Evolutionary conservation across 2,329 filamentous ascomycete species (phyloP), one percentile per base, ranked within the genome.

Genomic region (Anthostomella pinea): DNA sequence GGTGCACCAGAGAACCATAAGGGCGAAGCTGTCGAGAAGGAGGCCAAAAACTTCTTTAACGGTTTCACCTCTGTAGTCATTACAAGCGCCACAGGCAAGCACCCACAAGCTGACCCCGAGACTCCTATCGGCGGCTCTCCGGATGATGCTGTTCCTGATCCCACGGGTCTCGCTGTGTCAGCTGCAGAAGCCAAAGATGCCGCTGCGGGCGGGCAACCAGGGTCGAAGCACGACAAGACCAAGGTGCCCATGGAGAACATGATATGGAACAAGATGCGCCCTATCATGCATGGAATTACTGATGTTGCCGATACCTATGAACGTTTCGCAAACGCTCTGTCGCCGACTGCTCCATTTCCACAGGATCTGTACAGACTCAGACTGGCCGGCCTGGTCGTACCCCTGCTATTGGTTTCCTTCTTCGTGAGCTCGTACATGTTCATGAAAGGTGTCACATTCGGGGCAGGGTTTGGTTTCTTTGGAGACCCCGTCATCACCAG

Each of bases 1-100:
- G 88, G 87, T 1, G 87, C 87, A 0, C 83, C 87, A 0, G 86
- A 95, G 58, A 87, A 87, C 48, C 78, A 87, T 63, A 83, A 87
- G 56, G 87, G 88, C 17, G 87, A 93, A 58, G 85, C 86, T 0
- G 84, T 88, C 1, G 87, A 94, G 58, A 78, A 85, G 43, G 87
- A 94, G 58, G 88, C 88, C 1, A 83, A 77, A 50, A 90, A 88
- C 56, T 83, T 94, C 44, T 81, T 93, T 40, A 83, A 82, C 35
- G 77, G 81, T 21, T 80, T 93, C 34, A 79, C 82, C 7, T 74
- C 79, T 19, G 77, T 93, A 5, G 82, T 85, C 2, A 64, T 91
- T 13, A 83, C 82, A 30, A 86, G 83, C 48, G 86, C 85, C 2
- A 80, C 81, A 0, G 87, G 87, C 1, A 88, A 89, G 56, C 79